Evolutionary conservation across 139 green algal genomes (phyloP).

Genomic region (Diplosphaera chodatii): DNA sequence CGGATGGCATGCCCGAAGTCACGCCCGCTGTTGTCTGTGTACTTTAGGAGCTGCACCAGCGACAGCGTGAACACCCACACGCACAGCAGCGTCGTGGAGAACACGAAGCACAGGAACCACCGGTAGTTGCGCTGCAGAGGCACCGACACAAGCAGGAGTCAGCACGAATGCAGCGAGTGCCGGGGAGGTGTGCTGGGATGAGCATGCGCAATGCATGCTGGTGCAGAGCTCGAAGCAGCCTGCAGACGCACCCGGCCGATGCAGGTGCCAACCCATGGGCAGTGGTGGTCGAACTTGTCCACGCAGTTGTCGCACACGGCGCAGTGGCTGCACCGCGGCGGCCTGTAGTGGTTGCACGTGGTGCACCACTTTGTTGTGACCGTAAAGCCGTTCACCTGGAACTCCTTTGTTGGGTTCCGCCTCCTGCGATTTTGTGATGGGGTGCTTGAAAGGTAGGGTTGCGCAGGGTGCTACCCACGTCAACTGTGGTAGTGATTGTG

Average conservation of each 20-base stretch:
- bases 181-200: no score
- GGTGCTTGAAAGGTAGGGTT: no score
- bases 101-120: constrained; percentile 93
- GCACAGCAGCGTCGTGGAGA: constrained; percentile 73
- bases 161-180: no score
- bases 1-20: constrained; percentile 31
- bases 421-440: constrained; percentile 12
- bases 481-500: no score
- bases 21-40: constrained; percentile 8
- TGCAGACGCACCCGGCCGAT: constrained; percentile 60
- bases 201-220: neutral
- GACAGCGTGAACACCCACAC: constrained; percentile 71
- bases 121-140: constrained; percentile 91
- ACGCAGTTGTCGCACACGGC: constrained; percentile 97
- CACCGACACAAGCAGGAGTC: no score
- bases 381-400: constrained; percentile 44
- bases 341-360: constrained; percentile 88
- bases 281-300: constrained; percentile 97
- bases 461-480: no score
- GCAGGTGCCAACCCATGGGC: constrained; percentile 94
- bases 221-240: neutral
- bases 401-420: constrained; percentile 24
- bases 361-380: constrained; percentile 75
- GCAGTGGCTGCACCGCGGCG: constrained; percentile 90
- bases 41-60: constrained; percentile 42